Evolutionary conservation across 2,329 filamentous ascomycete genomes (phyloP).

Genomic region (Pseudofabraea citricarpa): DNA sequence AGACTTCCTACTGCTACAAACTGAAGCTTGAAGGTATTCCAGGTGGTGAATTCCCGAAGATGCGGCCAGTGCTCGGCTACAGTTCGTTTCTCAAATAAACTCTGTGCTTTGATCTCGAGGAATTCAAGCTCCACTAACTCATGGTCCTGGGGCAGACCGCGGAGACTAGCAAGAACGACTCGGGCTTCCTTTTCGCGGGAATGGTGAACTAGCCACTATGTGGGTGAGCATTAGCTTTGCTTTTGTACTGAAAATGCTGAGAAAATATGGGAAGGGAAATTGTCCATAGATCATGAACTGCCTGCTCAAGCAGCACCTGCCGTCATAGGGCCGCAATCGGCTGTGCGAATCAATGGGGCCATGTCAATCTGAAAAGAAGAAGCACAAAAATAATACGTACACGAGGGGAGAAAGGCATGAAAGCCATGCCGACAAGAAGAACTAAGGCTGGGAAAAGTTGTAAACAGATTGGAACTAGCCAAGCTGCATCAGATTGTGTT

Average conservation of each 20-base stretch:
- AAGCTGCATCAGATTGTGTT: constrained; percentile 61
- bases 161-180: constrained; percentile 56
- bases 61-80: constrained; percentile 64
- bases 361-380: too few species aligned
- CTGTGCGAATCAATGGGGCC: too few species aligned
- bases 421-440: constrained; percentile 66
- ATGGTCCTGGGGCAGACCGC: constrained; percentile 55
- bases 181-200: constrained; percentile 64
- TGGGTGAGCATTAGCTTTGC: too few species aligned
- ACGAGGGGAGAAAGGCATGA: constrained; percentile 66
- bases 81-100: constrained; percentile 70
- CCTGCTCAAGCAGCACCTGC: too few species aligned
- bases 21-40: constrained; percentile 64
- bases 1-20: constrained; percentile 62
- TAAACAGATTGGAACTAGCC: constrained; percentile 68
- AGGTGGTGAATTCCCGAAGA: constrained; percentile 51
- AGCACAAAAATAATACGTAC: neutral
- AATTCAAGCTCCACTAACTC: constrained; percentile 71
- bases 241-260: too few species aligned
- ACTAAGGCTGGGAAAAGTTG: constrained; percentile 64
- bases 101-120: constrained; percentile 78
- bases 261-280: too few species aligned
- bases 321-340: too few species aligned
- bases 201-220: constrained; percentile 70
- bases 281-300: too few species aligned